These are phyloP conservation scores for Strigomonas culicis DNA, from an alignment of 208 protist genomes.

Conservation along the genomic window DNA sequence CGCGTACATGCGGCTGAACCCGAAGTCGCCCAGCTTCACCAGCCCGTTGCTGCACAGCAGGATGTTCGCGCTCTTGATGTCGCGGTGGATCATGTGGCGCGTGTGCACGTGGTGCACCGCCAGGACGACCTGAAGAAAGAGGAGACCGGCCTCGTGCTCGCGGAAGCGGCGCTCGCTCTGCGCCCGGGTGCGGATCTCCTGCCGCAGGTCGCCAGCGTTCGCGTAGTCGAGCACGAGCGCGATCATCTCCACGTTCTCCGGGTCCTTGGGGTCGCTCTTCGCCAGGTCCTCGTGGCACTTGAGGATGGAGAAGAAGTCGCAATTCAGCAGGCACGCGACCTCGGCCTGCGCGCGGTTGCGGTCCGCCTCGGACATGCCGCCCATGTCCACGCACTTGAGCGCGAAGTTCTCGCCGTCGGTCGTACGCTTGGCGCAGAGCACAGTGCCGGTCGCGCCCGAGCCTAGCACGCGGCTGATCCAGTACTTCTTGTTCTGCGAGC, in stretches of 20 bases:
- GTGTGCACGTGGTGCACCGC: conserved; percentile 86
- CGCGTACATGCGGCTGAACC: conserved; percentile 85
- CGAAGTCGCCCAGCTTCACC: conserved; percentile 92
- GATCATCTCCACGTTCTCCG: conserved; percentile 58
- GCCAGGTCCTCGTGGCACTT: conserved; percentile 74
- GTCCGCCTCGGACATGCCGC: conserved; percentile 72
- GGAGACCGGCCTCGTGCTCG: conserved; percentile 81
- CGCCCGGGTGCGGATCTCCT: conserved; percentile 66
- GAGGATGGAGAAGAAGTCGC: conserved; percentile 78
- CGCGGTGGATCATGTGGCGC: conserved; percentile 89
- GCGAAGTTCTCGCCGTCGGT: conserved; percentile 55
- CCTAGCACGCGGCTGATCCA: conserved; percentile 76
- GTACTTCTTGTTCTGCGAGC: conserved; percentile 58
- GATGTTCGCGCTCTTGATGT: conserved; percentile 90
- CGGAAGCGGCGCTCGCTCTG: conserved; percentile 60
- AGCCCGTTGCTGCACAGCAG: conserved; percentile 82
- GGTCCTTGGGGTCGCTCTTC: conserved; percentile 43
- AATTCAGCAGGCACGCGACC: conserved; percentile 66
- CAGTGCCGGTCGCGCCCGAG: conserved; percentile 55
- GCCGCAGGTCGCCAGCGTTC: conserved; percentile 78
- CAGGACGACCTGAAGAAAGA: conserved; percentile 84
- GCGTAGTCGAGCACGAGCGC: conserved; percentile 86
- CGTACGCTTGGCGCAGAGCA: conserved; percentile 53
- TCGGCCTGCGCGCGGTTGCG: conserved; percentile 63
- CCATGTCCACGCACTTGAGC: conserved; percentile 70